phyloP scores from a whole-genome alignment of 495 filamentous ascomycete genomes.

The Penicillium bialowiezense region DNA sequence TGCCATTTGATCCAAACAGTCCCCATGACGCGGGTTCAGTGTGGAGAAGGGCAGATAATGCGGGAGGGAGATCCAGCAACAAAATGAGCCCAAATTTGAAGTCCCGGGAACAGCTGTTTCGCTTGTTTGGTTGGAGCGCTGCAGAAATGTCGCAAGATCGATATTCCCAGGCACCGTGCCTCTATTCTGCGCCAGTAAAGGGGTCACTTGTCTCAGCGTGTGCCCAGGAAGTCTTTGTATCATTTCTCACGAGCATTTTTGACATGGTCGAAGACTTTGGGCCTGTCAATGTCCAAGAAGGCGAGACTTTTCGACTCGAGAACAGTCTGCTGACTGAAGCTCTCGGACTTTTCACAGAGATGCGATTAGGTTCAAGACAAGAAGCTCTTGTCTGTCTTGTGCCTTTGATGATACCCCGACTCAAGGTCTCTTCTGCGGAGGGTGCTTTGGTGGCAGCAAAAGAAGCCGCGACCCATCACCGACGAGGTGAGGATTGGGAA shows the following conservation, averaged over 20 bases:
- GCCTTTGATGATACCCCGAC: neutral
- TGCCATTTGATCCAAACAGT: too few relatives aligned
- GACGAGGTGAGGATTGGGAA: slow-evolving; percentile 2
- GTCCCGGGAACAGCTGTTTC: neutral
- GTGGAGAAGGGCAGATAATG: neutral
- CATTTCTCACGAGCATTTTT: slow-evolving; percentile 2
- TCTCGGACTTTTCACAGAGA: neutral
- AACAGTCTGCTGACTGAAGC: slow-evolving; percentile 1
- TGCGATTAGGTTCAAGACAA: neutral
- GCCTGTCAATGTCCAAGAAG: neutral
- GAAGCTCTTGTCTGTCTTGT: slow-evolving; percentile 8
- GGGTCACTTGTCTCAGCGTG: slow-evolving; percentile 2
- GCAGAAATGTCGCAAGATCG: neutral
- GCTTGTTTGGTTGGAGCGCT: neutral
- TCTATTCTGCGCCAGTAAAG: neutral
- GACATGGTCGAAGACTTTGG: slow-evolving; percentile 5
- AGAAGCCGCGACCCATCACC: neutral
- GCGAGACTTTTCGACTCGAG: neutral
- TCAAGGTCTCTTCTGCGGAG: neutral
- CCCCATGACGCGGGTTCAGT: neutral
- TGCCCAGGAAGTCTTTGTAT: slow-evolving; percentile 11
- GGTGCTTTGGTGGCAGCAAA: slow-evolving; percentile 1
- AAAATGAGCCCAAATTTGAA: neutral
- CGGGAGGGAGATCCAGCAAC: too few relatives aligned
- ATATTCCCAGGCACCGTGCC: neutral